Evolutionary conservation across 495 filamentous ascomycete genomes (phyloP).

Genomic region (Aspergillus affinis): DNA sequence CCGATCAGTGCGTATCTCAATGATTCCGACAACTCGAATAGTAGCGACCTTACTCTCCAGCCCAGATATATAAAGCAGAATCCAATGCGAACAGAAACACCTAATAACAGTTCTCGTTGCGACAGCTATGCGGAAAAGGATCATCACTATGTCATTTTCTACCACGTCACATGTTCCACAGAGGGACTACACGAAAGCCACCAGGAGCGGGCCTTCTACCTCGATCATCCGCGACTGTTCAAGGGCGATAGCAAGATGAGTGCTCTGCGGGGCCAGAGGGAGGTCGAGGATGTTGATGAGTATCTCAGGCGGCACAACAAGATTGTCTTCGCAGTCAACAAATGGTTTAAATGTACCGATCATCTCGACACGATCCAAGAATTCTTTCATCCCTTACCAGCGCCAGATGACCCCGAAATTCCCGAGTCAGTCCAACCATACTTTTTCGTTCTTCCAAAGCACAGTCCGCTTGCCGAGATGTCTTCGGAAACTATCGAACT

Average conservation of each 20-base stretch:
- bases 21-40: too few relatives aligned
- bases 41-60: too few relatives aligned
- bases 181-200: not conserved
- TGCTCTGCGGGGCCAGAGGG: not conserved
- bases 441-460: not conserved
- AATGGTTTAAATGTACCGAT: not conserved
- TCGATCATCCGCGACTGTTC: not conserved
- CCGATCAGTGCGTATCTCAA: too few relatives aligned
- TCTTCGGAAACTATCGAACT: not conserved
- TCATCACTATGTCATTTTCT: not conserved
- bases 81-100: too few relatives aligned
- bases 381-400: not conserved
- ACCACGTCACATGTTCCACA: not conserved
- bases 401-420: not conserved
- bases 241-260: constrained; percentile 1
- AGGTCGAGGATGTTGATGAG: not conserved
- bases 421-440: not conserved
- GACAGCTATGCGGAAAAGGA: too few relatives aligned
- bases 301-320: not conserved
- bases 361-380: not conserved
- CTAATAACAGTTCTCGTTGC: too few relatives aligned
- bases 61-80: too few relatives aligned
- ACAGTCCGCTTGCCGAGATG: not conserved
- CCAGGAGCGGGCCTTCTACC: not conserved
- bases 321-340: not conserved